Evolutionary conservation across 805 yeast genomes (phyloP), one percentile per base, ranked within the genome.

Genomic region (Schizosaccharomyces osmophilus): DNA sequence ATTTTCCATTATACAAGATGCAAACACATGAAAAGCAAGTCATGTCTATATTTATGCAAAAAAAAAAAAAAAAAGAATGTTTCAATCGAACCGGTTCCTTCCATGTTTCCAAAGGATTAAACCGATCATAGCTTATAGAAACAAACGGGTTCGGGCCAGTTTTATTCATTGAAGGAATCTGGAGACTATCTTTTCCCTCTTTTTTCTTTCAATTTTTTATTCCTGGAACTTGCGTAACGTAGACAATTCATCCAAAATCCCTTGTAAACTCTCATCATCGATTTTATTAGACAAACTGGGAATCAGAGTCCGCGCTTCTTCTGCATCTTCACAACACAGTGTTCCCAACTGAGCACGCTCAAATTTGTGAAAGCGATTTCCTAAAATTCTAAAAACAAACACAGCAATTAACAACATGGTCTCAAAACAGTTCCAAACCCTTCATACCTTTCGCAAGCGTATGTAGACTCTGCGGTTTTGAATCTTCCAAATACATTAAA

Each of bases 261-360:
- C 51, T 69, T 84, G 87, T 64, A 86, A 72, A 67, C 84, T 90
- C 32, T 82, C 82, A 64, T 84, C 87, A 1, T 83, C 78, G 36
- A 83, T 85, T 70, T 85, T 84, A 62, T 77, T 78, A 39, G 77
- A 75, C 68, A 86, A 75, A 71, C 89, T 83, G 57, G 95, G 94
- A 62, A 86, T 82, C 67, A 86, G 75, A 22, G 90, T 83, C 70
- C 83, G 82, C 31, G 94, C 93, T 73, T 86, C 95, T 69, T 82
- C 95, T 5, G 87, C 85, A 64, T 85, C 90, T 69, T 85, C 95
- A 72, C 94, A 85, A 43, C 60, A 62, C 9, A 59, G 51, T 24
- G 59, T 62, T 3, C 76, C 75, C 63, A 80, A 70, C 69, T 86
- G 94, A 1, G 94, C 87, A 62, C 82, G 74, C 72, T 86, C 95